phyloP scores from a whole-genome alignment of 2,329 filamentous ascomycete genomes.

The Paracorniculantispora psalliotae region DNA sequence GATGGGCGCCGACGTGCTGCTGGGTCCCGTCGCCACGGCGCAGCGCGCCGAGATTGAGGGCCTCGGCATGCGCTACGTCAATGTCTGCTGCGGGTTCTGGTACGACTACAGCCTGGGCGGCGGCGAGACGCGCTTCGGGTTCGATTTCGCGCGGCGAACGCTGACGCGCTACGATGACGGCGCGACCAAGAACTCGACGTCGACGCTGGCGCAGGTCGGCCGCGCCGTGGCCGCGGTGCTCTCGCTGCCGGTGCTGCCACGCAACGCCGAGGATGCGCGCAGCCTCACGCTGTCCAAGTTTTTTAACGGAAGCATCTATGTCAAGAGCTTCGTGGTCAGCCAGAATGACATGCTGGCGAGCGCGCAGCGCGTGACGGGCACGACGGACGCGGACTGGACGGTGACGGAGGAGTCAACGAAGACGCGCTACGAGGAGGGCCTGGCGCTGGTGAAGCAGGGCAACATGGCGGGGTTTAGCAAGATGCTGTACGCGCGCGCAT shows the following conservation, averaged over 20 bases:
- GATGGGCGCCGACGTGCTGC: slow-evolving; percentile 26
- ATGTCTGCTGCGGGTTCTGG: slow-evolving; percentile 51
- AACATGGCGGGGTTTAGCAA: slow-evolving; percentile 39
- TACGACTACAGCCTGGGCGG: slow-evolving; percentile 46
- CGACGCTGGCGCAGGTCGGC: slow-evolving; percentile 53
- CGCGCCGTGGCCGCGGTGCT: slow-evolving; percentile 46
- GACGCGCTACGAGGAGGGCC: slow-evolving; percentile 43
- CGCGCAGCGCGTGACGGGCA: slow-evolving; percentile 53
- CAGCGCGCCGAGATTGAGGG: slow-evolving; percentile 33
- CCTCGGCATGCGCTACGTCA: slow-evolving; percentile 39
- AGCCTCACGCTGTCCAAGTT: slow-evolving; percentile 31
- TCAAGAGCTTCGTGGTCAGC: slow-evolving; percentile 52
- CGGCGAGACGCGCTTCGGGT: slow-evolving; percentile 36
- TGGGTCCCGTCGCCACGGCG: background rate
- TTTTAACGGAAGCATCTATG: slow-evolving; percentile 46
- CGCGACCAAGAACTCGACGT: slow-evolving; percentile 39
- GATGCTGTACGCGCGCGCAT: slow-evolving; percentile 50
- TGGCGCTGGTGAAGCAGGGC: slow-evolving; percentile 36
- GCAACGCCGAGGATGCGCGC: slow-evolving; percentile 27
- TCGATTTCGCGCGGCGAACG: slow-evolving; percentile 39
- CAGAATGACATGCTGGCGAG: slow-evolving; percentile 61
- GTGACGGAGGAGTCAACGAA: slow-evolving; percentile 41
- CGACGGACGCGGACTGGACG: slow-evolving; percentile 54
- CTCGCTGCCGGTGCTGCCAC: slow-evolving; percentile 36
- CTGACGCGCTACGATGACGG: slow-evolving; percentile 52